A percentile compares a stretch with the other conserved stretches of the same genome.
phyloP scores from a whole-genome alignment of 2,329 filamentous ascomycete genomes.

The Alternaria angustiovoidea region DNA sequence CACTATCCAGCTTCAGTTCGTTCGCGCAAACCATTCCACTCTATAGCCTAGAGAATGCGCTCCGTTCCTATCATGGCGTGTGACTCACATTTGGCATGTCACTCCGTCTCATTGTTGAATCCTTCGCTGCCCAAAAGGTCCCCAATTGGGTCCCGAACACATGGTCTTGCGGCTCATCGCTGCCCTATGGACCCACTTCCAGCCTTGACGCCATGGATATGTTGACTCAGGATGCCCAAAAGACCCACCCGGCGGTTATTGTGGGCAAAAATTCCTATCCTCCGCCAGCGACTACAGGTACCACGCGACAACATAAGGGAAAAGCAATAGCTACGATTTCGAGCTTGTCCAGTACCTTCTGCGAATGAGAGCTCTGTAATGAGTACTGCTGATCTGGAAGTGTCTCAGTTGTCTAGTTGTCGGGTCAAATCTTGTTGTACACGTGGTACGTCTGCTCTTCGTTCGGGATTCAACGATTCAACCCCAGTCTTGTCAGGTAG shows the following conservation, averaged over 20 bases:
- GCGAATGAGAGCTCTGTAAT: not conserved
- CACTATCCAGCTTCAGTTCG: conserved; percentile 21
- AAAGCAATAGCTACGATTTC: not conserved
- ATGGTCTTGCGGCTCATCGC: conserved; percentile 32
- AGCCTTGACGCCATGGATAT: conserved; percentile 25
- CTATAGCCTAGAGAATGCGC: conserved; percentile 11
- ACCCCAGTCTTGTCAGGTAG: not conserved
- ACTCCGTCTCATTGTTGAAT: conserved; percentile 13
- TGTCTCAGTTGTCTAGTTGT: not conserved
- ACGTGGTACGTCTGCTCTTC: not conserved
- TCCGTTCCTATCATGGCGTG: conserved; percentile 18
- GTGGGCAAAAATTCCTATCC: conserved; percentile 17
- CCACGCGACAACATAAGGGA: conserved; percentile 10
- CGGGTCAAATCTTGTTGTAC: not conserved
- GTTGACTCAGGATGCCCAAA: conserved; percentile 30
- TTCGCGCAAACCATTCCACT: conserved; percentile 12
- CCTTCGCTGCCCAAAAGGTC: conserved; percentile 35
- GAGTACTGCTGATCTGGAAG: not conserved
- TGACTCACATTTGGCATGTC: conserved; percentile 32
- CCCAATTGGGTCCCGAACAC: conserved; percentile 36
- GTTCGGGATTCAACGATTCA: not conserved
- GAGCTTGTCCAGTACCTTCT: not conserved
- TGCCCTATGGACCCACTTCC: conserved; percentile 39
- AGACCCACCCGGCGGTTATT: conserved; percentile 36
- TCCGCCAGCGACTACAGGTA: conserved; percentile 4